Evolutionary conservation across 1,139 yeast genomes (phyloP).

Genomic region (Geotrichum europaeum): DNA sequence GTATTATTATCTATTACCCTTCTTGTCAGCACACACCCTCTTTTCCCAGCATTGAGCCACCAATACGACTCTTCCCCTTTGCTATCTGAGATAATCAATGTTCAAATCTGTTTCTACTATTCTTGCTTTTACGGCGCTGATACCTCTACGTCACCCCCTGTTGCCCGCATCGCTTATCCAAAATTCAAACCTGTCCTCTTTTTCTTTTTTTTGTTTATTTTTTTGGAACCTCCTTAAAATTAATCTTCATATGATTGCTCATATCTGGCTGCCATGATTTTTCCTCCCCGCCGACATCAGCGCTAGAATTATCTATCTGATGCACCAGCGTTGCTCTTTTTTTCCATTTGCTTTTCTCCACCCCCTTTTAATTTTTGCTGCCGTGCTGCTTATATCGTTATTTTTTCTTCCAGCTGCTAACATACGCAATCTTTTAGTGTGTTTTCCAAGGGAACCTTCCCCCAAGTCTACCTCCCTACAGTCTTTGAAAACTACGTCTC

Average conservation of each 20-base stretch:
- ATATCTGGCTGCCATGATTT: neutral
- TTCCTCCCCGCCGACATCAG: neutral
- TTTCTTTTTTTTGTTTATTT: neutral
- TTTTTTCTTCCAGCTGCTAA: neutral
- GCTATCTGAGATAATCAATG: neutral
- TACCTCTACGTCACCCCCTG: neutral
- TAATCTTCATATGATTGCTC: neutral
- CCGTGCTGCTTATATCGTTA: neutral
- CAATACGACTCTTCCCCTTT: neutral
- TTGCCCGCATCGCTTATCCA: neutral
- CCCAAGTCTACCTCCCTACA: conserved; percentile 91
- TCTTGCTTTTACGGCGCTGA: neutral
- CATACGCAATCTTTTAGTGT: conserved; percentile 35
- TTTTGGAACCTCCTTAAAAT: conserved; percentile 13
- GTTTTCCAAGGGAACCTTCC: conserved; percentile 92
- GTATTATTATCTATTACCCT: conserved; percentile 9
- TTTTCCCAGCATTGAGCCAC: neutral
- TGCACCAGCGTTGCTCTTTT: neutral
- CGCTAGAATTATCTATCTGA: neutral
- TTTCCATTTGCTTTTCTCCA: neutral
- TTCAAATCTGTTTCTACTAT: neutral
- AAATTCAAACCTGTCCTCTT: neutral
- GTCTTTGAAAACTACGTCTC: conserved; percentile 94
- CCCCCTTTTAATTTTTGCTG: neutral
- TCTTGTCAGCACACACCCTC: neutral